These are phyloP conservation scores for Neostapfia colusana DNA, from an alignment of 176 grass and related monocot genomes.

Conservation along the genomic window DNA sequence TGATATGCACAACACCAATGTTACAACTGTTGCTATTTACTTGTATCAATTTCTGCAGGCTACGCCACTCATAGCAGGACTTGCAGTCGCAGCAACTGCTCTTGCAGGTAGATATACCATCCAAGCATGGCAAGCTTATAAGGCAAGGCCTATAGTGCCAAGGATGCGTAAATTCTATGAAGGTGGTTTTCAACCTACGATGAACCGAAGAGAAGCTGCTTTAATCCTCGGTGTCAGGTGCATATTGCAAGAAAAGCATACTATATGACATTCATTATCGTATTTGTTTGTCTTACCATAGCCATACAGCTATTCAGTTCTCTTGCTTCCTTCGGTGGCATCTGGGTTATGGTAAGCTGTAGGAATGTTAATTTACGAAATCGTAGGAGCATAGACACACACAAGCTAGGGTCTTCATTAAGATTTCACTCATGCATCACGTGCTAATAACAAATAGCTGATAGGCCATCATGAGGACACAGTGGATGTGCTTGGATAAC, in stretches of 20 bases:
- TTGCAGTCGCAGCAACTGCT: constrained; percentile 76
- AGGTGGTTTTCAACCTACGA: constrained; percentile 84
- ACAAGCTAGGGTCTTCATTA: not conserved
- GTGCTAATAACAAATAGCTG: not conserved
- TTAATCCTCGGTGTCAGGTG: constrained; percentile 87
- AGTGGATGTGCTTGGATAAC: not conserved
- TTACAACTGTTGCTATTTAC: constrained; percentile 1
- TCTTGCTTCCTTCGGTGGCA: not conserved
- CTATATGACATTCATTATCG: not conserved
- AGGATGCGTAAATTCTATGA: constrained; percentile 95
- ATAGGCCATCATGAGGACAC: not conserved
- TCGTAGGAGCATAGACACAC: not conserved
- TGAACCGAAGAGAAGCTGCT: constrained; percentile 79
- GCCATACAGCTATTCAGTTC: not conserved
- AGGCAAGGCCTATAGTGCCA: constrained; percentile 73
- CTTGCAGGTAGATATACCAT: constrained; percentile 67
- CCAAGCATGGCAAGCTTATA: constrained; percentile 91
- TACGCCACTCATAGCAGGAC: constrained; percentile 71
- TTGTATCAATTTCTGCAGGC: constrained; percentile 45
- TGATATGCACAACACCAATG: not conserved
- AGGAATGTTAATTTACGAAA: not conserved
- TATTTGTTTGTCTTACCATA: constrained; percentile 18
- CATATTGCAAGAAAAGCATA: constrained; percentile 17
- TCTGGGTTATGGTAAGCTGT: not conserved
- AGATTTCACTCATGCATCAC: too few relatives aligned